Evolutionary conservation across 2,329 filamentous ascomycete species (phyloP).

Genomic region (Alternaria viburni): DNA sequence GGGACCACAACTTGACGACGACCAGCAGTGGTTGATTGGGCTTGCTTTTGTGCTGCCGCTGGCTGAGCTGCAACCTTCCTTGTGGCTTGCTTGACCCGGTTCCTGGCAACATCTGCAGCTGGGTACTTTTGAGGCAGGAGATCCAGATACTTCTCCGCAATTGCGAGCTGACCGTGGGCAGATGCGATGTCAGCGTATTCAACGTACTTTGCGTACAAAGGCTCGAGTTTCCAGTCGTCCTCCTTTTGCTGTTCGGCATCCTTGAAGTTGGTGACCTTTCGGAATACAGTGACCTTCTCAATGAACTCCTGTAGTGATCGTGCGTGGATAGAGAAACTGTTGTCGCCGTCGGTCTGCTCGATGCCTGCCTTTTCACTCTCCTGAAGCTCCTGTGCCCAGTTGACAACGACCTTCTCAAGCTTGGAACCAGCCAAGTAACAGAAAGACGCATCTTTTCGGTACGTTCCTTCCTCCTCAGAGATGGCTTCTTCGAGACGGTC

Average conservation of each 20-base stretch:
- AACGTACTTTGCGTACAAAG: constrained; percentile 91
- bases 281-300: constrained; percentile 97
- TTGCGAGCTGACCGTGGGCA: constrained; percentile 81
- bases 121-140: constrained; percentile 84
- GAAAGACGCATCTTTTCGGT: constrained; percentile 89
- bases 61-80: constrained; percentile 62
- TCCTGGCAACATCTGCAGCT: constrained; percentile 84
- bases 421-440: constrained; percentile 96
- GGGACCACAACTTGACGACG: constrained; percentile 47
- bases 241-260: constrained; percentile 75
- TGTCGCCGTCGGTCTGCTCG: constrained; percentile 72
- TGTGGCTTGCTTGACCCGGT: constrained; percentile 83
- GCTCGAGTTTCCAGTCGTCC: constrained; percentile 85
- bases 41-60: constrained; percentile 48
- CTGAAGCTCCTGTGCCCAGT: constrained; percentile 89
- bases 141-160: constrained; percentile 90
- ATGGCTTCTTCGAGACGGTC: constrained; percentile 82
- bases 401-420: constrained; percentile 93
- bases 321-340: constrained; percentile 90
- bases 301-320: constrained; percentile 89
- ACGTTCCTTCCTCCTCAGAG: constrained; percentile 56
- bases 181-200: constrained; percentile 97
- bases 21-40: constrained; percentile 45
- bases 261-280: constrained; percentile 88
- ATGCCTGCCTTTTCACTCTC: constrained; percentile 80